Evolutionary conservation across 2,329 filamentous ascomycete genomes (phyloP), one percentile per base, ranked within the genome.

Genomic region (Pseudopyricularia javanii): DNA sequence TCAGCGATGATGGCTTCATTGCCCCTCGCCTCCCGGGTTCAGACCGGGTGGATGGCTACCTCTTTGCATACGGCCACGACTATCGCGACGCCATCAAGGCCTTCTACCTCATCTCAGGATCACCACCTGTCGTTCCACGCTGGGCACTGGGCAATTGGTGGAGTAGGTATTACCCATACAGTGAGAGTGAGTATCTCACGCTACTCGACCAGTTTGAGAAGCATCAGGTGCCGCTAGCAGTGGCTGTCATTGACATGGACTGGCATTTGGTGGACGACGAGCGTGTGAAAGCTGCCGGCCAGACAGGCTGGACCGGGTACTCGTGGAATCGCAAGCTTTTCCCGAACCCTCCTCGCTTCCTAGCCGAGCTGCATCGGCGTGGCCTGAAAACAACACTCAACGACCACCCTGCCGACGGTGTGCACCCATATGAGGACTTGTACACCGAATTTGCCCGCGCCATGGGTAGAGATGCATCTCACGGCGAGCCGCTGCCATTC

Each of bases 181-280:
- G 66, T 0, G 70, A 72, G 28, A 66, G 74, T 2, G 76, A 80
- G 57, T 84, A 83, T 58, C 55, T 82, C 2, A 63, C 66, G 14
- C 67, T 85, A 15, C 76, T 84, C 69, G 75, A 80, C 53, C 68
- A 70, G 50, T 83, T 84, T 56, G 61, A 66, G 4, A 62, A 65
- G 8, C 64, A 76, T 24, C 62, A 69, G 0, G 72, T 84, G 7
- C 81, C 81, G 0, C 65, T 84, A 35, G 76, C 72, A 5, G 78
- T 82, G 6, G 79, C 74, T 2, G 78, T 83, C 1, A 63, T 84
- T 3, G 81, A 85, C 59, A 84, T 84, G 80, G 81, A 83, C 61
- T 84, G 80, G 81, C 81, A 84, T 63, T 62, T 74, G 45, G 78
- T 82, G 1, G 61, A 71, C 2, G 63, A 70, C 7, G 62, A 62